Evolutionary conservation across 2,329 filamentous ascomycete genomes (phyloP), one percentile per base, ranked within the genome.

Genomic region (Pestalotiopsis fici): DNA sequence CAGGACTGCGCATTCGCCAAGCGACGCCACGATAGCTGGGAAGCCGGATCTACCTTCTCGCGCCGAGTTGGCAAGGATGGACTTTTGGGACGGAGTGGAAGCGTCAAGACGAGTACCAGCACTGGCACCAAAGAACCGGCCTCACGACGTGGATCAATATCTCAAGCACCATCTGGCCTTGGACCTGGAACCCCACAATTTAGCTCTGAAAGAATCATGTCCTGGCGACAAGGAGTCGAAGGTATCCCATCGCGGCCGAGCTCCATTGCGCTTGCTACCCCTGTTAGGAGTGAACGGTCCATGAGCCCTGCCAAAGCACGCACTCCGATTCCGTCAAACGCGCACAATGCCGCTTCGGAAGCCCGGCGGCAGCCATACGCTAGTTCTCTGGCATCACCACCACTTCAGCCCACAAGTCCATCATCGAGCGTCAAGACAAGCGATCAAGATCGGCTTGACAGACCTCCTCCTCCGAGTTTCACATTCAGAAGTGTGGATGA

Each of bases 1-100:
- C 95, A 98, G 78, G 96, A 99, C 77, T 98, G 95, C 76, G 96
- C 95, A 0, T 93, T 88, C 73, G 80, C 85, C 61, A 97, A 97
- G 79, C 90, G 95, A 4, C 87, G 88, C 66, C 87, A 90, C 67
- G 93, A 94, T 66, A 88, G 86, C 47, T 95, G 91, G 91, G 94
- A 97, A 72, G 89, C 91, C 0, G 87, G 87, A 1, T 95, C 92
- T 18, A 89, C 89, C 7, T 92, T 97, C 73, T 94, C 93, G 11
- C 90, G 89, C 70, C 90, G 89, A 72, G 80, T 93, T 13, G 85
- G 84, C 5, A 87, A 85, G 64, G 86, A 86, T 27, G 88, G 87
- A 39, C 83, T 93, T 1, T 79, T 88, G 4, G 87, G 85, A 9
- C 83, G 87, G 31, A 86, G 85, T 63, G 83, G 80, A n/a, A 90